phyloP scores from a whole-genome alignment of 225 moss, liverwort and hornwort genomes.

The Straminergon stramineum region DNA sequence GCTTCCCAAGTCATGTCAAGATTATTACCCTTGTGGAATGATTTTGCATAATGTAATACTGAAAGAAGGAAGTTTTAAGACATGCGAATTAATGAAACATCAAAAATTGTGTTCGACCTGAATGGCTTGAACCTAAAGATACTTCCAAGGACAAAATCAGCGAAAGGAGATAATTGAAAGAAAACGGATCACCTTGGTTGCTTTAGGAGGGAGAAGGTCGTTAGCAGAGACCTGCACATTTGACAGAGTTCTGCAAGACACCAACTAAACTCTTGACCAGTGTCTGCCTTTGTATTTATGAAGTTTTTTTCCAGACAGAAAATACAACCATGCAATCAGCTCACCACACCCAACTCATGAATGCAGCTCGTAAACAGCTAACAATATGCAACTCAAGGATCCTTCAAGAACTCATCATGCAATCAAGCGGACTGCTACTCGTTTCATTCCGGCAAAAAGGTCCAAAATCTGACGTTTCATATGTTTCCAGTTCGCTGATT shows the following conservation, averaged over 20 bases:
- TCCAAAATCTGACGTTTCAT: not conserved
- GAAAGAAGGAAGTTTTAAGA: not conserved
- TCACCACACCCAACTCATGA: not conserved
- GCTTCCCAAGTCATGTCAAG: not conserved
- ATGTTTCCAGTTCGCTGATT: not conserved
- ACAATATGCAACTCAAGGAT: not conserved
- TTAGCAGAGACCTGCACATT: constrained; percentile 44
- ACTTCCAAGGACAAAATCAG: not conserved
- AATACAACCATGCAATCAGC: not conserved
- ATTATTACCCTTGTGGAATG: not conserved
- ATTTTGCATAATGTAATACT: not conserved
- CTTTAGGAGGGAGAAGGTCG: constrained; percentile 49
- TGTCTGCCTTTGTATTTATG: not conserved
- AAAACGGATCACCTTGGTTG: constrained; percentile 1
- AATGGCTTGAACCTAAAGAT: not conserved
- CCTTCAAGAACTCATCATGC: not conserved
- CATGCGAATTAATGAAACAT: not conserved
- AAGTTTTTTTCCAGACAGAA: not conserved
- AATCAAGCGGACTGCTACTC: not conserved
- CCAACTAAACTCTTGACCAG: not conserved
- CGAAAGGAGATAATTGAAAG: not conserved
- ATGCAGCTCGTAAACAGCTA: not conserved
- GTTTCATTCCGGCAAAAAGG: not conserved
- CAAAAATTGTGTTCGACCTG: not conserved
- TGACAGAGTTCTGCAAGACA: constrained; percentile 36